Evolutionary conservation across 345 rosid genomes (phyloP), one percentile per base, ranked within the genome.

Genomic region (Populus simonii): DNA sequence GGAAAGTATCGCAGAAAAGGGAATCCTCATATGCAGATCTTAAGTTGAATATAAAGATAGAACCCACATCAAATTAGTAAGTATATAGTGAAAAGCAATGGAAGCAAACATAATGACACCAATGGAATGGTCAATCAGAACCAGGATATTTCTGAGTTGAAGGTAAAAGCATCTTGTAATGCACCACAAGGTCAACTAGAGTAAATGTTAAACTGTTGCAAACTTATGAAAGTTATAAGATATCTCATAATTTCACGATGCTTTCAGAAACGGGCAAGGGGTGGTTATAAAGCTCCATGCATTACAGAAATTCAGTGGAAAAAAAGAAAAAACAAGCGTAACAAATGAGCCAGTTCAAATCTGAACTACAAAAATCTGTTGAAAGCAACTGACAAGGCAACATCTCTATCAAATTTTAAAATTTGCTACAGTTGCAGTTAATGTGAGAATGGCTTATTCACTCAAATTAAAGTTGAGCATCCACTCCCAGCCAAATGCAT

Each of bases 1-100:
- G 98, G 85, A 89, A 94, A 36, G 86, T 88, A 66, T 90, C 89
- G 76, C 98, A 94, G 86, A 80, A 94, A 61, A 81, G 73, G 7
- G 81, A 80, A 79, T 75, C 84, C 85, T 94, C 94, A 81, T 87
- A 94, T 43, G 95, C 95, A 78, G 92, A 85, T 81, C 97, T 41
- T 94, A 80, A 51, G 61, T 63, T 51, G 75, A 66, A 66, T 9
- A 41, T 39, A 38, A 69, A 15, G 63, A 59, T 33, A 57, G 15
- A 66, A 25, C 17, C 20, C 70, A 68, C 13, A 36, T 15, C 51
- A 71, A 66, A n/a, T 3, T 39, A 65, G 66, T 1, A 15, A 75
- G 33, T 23, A 49, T 71, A 71, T 35, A 36, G 18, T 33, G 38
- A 43, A 68, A 76, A 33, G 7, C 18, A 29, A 25, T 15, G 73